phyloP scores from a whole-genome alignment of 2,329 filamentous ascomycete genomes.

The Rutstroemia sydowiana region DNA sequence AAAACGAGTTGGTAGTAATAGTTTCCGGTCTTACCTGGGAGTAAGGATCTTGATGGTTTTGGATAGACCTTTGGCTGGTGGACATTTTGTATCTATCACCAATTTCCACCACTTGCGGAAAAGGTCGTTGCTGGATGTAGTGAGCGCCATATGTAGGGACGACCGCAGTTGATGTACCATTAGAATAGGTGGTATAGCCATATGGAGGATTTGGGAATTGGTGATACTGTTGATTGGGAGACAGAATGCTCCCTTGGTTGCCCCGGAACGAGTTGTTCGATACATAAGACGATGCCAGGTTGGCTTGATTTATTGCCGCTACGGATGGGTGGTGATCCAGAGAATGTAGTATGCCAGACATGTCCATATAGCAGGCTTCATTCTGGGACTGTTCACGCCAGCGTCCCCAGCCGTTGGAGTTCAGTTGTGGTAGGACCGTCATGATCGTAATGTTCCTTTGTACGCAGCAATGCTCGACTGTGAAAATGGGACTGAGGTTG shows the following conservation, averaged over 20 bases:
- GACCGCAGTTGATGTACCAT: slow-evolving; percentile 24
- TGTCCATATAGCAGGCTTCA: slow-evolving; percentile 35
- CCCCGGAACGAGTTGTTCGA: slow-evolving; percentile 35
- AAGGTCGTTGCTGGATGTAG: slow-evolving; percentile 26
- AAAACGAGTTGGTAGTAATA: too few species aligned
- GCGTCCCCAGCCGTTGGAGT: slow-evolving; percentile 47
- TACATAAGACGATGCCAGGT: slow-evolving; percentile 41
- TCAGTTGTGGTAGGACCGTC: slow-evolving; percentile 42
- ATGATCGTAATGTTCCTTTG: slow-evolving; percentile 35
- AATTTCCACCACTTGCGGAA: slow-evolving; percentile 27
- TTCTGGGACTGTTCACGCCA: slow-evolving; percentile 38
- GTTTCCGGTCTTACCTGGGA: too few species aligned
- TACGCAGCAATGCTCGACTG: slow-evolving; percentile 28
- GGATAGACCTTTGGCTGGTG: too few species aligned
- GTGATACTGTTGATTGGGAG: slow-evolving; percentile 27
- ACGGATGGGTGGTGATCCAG: slow-evolving; percentile 39
- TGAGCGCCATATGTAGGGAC: slow-evolving; percentile 24
- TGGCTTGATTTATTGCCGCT: slow-evolving; percentile 35
- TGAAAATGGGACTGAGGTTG: neutral
- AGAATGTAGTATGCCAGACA: slow-evolving; percentile 36
- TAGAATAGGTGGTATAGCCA: slow-evolving; percentile 33
- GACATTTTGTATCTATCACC: too few species aligned
- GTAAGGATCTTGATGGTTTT: too few species aligned
- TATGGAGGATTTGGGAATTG: slow-evolving; percentile 37
- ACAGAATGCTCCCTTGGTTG: slow-evolving; percentile 36